Evolutionary conservation across 495 filamentous ascomycete genomes (phyloP).

Genomic region (Bombardia bombarda): DNA sequence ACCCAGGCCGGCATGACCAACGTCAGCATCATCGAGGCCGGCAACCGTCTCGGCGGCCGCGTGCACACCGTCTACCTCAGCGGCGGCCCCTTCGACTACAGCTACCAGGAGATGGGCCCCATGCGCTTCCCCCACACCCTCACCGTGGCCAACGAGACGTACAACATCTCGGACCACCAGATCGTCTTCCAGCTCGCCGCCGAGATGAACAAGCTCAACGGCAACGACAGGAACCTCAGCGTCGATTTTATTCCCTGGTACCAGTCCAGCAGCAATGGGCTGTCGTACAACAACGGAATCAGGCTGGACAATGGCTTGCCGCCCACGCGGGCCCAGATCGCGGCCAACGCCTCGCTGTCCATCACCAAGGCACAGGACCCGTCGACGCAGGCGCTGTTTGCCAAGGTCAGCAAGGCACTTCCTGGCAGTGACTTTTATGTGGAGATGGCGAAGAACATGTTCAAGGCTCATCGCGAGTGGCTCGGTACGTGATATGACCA

Average conservation of each 20-base stretch:
- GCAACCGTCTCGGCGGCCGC: slow-evolving; percentile 37
- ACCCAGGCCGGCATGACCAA: slow-evolving; percentile 31
- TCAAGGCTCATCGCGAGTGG: slow-evolving; percentile 51
- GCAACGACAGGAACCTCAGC: slow-evolving; percentile 36
- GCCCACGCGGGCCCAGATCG: slow-evolving; percentile 35
- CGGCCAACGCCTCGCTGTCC: slow-evolving; percentile 29
- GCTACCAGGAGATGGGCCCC: slow-evolving; percentile 68
- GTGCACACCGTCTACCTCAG: slow-evolving; percentile 57
- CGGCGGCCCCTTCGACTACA: slow-evolving; percentile 52
- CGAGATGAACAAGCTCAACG: slow-evolving; percentile 51
- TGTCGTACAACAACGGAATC: slow-evolving; percentile 43
- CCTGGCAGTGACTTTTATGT: slow-evolving; percentile 25
- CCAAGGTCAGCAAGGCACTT: slow-evolving; percentile 21
- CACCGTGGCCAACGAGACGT: slow-evolving; percentile 41
- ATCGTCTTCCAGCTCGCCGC: slow-evolving; percentile 57
- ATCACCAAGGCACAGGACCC: slow-evolving; percentile 29
- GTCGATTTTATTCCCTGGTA: slow-evolving; percentile 63
- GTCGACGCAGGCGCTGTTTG: slow-evolving; percentile 27
- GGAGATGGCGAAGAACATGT: slow-evolving; percentile 51
- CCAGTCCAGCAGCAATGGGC: slow-evolving; percentile 45
- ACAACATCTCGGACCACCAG: slow-evolving; percentile 49
- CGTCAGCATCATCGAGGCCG: slow-evolving; percentile 32
- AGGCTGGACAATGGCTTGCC: slow-evolving; percentile 35
- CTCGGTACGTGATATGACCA: slow-evolving; percentile 20
- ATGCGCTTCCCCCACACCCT: slow-evolving; percentile 57